A percentile compares a stretch with the other conserved stretches of the same genome.
Evolutionary conservation across 495 filamentous ascomycete species (phyloP).

Genomic region (Penicillium flavigenum): DNA sequence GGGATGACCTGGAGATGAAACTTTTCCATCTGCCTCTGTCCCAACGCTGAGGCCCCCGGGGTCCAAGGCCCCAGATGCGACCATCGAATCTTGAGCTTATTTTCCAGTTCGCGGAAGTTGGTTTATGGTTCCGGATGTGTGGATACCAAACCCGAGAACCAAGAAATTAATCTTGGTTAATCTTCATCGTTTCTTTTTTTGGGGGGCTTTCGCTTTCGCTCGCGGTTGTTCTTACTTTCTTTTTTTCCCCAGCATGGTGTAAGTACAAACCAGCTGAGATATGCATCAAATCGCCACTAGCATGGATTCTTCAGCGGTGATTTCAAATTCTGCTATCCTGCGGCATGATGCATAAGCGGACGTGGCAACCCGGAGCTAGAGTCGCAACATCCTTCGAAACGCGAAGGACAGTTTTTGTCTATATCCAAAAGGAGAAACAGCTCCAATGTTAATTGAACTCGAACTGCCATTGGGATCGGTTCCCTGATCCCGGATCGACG

Average conservation of each 20-base stretch:
- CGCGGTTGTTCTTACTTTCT: background rate
- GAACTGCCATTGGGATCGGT: slow-evolving; percentile 22
- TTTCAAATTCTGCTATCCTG: background rate
- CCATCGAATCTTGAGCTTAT: slow-evolving; percentile 30
- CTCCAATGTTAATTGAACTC: background rate
- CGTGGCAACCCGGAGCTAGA: slow-evolving; percentile 11
- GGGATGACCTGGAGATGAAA: slow-evolving; percentile 4
- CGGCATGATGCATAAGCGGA: slow-evolving; percentile 12
- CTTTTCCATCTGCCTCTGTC: slow-evolving; percentile 1
- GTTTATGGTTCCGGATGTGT: background rate
- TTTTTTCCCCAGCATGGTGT: background rate
- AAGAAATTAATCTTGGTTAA: background rate
- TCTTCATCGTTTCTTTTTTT: background rate
- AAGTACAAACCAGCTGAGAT: background rate
- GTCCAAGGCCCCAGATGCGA: slow-evolving; percentile 6
- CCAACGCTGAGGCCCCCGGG: background rate
- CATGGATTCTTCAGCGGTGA: background rate
- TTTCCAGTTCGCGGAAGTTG: slow-evolving; percentile 14
- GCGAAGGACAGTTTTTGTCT: background rate
- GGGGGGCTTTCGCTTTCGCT: background rate
- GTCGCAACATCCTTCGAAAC: background rate
- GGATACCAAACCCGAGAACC: background rate
- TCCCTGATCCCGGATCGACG: slow-evolving; percentile 28
- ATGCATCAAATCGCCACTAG: background rate
- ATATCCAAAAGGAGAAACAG: background rate